Evolutionary conservation across 176 grass and related monocot genomes (phyloP).

Genomic region (Paspalum notatum): DNA sequence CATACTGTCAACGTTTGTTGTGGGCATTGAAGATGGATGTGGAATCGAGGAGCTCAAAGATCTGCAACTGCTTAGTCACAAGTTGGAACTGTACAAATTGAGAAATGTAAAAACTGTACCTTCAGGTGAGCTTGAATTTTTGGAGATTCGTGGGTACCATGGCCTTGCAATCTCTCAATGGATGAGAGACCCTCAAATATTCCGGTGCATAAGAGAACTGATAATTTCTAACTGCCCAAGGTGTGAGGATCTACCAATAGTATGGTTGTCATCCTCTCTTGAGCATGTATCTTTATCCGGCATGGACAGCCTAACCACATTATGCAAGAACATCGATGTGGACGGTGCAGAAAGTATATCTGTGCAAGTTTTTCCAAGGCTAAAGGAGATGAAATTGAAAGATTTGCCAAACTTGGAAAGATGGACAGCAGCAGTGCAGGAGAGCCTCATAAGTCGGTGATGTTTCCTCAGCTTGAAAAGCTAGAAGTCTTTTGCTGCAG

Average conservation of each 20-base stretch:
- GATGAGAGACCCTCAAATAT: slow-evolving; percentile 14
- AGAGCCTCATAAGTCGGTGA: neutral
- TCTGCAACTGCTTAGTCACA: neutral
- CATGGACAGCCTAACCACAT: neutral
- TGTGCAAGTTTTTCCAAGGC: neutral
- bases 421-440: neutral
- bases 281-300: accelerated
- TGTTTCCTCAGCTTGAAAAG: neutral
- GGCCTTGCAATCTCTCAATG: neutral
- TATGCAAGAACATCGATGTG: neutral
- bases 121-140: neutral
- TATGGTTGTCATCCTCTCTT: neutral
- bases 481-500: accelerated
- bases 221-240: neutral
- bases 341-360: neutral
- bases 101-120: neutral
- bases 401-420: neutral
- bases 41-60: slow-evolving; percentile 20
- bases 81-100: neutral
- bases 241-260: neutral
- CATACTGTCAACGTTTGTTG: slow-evolving; percentile 16
- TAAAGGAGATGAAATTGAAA: neutral
- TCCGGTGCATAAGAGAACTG: neutral
- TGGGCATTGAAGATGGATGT: neutral
- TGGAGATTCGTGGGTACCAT: neutral